Conservation (phyloP, 2,329 filamentous ascomycete species). For the Botryotinia globosa region DNA sequence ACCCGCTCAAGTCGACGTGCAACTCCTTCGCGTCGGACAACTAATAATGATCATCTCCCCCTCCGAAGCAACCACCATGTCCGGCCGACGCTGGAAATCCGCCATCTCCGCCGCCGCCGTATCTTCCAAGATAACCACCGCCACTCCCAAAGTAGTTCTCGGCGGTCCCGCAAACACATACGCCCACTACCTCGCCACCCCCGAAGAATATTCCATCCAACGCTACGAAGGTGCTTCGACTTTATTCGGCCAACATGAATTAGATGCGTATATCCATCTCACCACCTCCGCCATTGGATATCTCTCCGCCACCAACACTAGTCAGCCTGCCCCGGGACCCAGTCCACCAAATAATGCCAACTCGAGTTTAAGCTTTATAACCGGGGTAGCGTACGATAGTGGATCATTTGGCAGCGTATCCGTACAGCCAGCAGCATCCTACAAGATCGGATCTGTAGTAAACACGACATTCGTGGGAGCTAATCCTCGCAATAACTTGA, state of each 20-base stretch:
- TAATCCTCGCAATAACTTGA: constrained; percentile 84
- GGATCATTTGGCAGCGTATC: constrained; percentile 67
- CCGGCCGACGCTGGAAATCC: constrained; percentile 78
- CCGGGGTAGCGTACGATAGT: constrained; percentile 72
- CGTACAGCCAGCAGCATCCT: constrained; percentile 51
- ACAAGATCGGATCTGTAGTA: constrained; percentile 60
- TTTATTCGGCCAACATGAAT: constrained; percentile 75
- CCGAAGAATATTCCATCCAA: constrained; percentile 78
- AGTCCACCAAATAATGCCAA: constrained; percentile 74
- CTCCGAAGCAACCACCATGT: constrained; percentile 89
- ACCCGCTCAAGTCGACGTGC: constrained; percentile 64
- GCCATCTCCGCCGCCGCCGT: constrained; percentile 50
- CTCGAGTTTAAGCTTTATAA: constrained; percentile 72
- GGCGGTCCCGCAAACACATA: constrained; percentile 89
- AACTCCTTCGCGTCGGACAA: constrained; percentile 79
- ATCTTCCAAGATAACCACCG: constrained; percentile 28
- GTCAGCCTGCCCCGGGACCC: constrained; percentile 52
- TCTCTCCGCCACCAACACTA: constrained; percentile 51
- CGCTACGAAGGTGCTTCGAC: constrained; percentile 92
- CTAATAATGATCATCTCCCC: constrained; percentile 79
- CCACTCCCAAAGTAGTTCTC: constrained; percentile 70
- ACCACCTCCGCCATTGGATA: constrained; percentile 68
- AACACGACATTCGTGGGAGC: constrained; percentile 74
- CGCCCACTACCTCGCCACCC: constrained; percentile 70
- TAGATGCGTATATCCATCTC: constrained; percentile 83